Evolutionary conservation across 306 rosid species (phyloP).

Genomic region (Hylodesmum podocarpum): DNA sequence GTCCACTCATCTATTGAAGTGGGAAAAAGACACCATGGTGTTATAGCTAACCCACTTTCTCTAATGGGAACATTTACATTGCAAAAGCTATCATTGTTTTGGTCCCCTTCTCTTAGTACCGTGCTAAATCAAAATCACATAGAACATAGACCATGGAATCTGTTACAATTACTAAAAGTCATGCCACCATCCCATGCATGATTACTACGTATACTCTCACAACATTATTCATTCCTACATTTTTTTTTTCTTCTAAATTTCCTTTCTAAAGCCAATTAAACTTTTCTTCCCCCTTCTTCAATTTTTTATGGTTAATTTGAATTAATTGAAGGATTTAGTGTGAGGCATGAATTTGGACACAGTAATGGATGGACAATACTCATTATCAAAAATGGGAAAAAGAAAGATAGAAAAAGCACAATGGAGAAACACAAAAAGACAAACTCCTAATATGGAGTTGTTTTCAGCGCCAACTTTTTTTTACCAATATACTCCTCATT

Average conservation of each 20-base stretch:
- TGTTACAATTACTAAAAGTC: conserved; percentile 35
- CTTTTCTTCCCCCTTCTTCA: not conserved
- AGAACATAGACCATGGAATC: conserved; percentile 37
- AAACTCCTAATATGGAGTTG: conserved; percentile 44
- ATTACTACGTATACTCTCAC: conserved; percentile 70
- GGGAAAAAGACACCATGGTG: conserved; percentile 56
- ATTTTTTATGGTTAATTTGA: not conserved
- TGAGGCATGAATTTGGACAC: not conserved
- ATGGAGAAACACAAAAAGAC: conserved; percentile 40
- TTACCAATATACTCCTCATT: conserved; percentile 34
- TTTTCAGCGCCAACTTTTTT: conserved; percentile 45
- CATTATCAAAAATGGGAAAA: conserved; percentile 33
- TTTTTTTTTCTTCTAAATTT: conserved; percentile 27
- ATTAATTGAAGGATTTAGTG: not conserved
- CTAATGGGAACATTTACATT: conserved; percentile 62
- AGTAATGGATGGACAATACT: conserved; percentile 21
- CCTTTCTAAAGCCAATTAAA: conserved; percentile 6
- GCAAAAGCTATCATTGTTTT: conserved; percentile 52
- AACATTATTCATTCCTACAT: conserved; percentile 14
- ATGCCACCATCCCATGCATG: conserved; percentile 76
- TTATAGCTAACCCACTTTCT: conserved; percentile 65
- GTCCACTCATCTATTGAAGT: conserved; percentile 52
- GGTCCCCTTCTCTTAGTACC: conserved; percentile 57
- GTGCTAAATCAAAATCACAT: conserved; percentile 45
- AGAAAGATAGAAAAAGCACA: not conserved